A percentile compares a stretch with the other conserved stretches of the same genome.
These are phyloP conservation scores for Amanita rimosa DNA, from an alignment of 768 basidiomycete genomes.

Conservation along the genomic window DNA sequence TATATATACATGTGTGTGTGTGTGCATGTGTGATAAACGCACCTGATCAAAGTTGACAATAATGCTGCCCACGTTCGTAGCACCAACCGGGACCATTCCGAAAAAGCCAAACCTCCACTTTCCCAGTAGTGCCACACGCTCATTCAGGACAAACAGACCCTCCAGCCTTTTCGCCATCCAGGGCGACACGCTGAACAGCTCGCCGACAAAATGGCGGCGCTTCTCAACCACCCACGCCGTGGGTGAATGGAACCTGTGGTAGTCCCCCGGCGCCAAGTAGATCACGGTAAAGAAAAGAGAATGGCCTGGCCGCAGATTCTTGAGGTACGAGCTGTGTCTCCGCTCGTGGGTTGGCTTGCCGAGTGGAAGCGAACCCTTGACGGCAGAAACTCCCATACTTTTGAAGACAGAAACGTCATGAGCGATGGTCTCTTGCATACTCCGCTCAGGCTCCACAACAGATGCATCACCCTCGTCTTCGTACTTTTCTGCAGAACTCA, in stretches of 20 bases:
- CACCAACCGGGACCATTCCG: slow-evolving; percentile 94
- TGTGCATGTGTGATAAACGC: slow-evolving; percentile 7
- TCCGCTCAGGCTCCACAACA: slow-evolving; percentile 44
- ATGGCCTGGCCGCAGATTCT: slow-evolving; percentile 60
- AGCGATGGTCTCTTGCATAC: slow-evolving; percentile 42
- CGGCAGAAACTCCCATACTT: not conserved
- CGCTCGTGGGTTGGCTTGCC: slow-evolving; percentile 14
- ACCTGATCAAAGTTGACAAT: slow-evolving; percentile 92
- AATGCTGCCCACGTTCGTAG: slow-evolving; percentile 96
- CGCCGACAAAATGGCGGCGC: slow-evolving; percentile 91
- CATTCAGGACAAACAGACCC: slow-evolving; percentile 96
- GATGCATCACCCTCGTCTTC: slow-evolving; percentile 69
- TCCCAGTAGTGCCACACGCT: slow-evolving; percentile 91
- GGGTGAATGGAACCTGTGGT: slow-evolving; percentile 95
- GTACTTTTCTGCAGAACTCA: slow-evolving; percentile 38
- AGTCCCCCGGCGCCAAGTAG: slow-evolving; percentile 97
- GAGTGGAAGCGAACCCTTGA: slow-evolving; percentile 9
- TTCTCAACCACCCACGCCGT: slow-evolving; percentile 97
- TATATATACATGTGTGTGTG: too few species aligned
- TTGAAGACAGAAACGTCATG: slow-evolving; percentile 65
- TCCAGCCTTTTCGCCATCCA: slow-evolving; percentile 88
- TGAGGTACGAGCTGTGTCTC: slow-evolving; percentile 22
- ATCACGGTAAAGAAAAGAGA: slow-evolving; percentile 89
- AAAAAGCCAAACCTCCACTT: slow-evolving; percentile 96
- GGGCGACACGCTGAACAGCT: slow-evolving; percentile 93